Evolutionary conservation across 2,329 filamentous ascomycete genomes (phyloP), one percentile per base, ranked within the genome.

Genomic region (Penicillium decumbens): DNA sequence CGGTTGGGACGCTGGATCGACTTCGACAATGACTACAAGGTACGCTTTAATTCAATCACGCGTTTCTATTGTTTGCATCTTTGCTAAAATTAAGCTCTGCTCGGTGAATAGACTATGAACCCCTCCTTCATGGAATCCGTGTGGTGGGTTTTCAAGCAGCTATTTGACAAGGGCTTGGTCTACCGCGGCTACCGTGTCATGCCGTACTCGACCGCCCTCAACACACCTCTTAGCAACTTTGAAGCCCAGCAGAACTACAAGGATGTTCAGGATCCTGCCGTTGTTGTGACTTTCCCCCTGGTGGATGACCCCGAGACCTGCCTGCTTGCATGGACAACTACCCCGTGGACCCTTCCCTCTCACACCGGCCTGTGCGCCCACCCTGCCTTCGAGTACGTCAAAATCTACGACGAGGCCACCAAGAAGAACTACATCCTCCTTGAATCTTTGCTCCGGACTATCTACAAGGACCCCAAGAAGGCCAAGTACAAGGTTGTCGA

Each of bases 11-110:
- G 92, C 50, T 97, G 92, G 92, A 93, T 96, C 63, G 92, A 96
- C 72, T 96, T 97, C 62, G 92, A 97, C 72, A 93, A 95, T 62
- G 89, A 96, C 69, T 96, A 95, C 77, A 95, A 95, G 82, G 84
- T 84, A 64, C 23, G 40, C 25, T 10, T 20, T 28, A 9, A 7
- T 10, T 15, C 23, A 9, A 7, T 38, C 10, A 23, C 20, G 15
- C 18, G 15, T 37, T 9, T 9, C 3, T 18, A 6, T 3, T 12
- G 13, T 7, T 32, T 12, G 33, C 15, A n/a, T 24, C 28, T 24
- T 27, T 8, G 13, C 18, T 41, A 8, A 40, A 18, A 18, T 18
- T 18, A 18, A 23, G 4, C 10, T 39, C n/a, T 23, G 12, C 45
- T 38, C 29, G 18, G 7, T 7, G 27, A 30, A 37, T 63, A 87